Conservation (phyloP, 495 filamentous ascomycete species). For the Penicillium desertorum region DNA sequence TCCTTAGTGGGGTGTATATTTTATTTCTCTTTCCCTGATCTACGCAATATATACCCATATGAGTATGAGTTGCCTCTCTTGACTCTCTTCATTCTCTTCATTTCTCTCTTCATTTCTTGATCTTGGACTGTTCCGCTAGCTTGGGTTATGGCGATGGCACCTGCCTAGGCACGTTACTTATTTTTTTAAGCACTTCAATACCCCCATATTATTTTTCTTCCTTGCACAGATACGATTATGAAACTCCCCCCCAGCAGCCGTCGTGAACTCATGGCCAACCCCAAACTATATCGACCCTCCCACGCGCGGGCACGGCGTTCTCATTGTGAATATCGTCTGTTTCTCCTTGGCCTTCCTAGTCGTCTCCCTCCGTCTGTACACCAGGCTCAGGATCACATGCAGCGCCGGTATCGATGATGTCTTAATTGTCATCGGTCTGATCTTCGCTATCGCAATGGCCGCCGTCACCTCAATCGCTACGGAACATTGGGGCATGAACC, state of each 20-base stretch:
- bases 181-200: not conserved
- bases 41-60: not conserved
- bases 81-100: not conserved
- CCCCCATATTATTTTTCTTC: not conserved
- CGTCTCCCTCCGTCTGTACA: slow-evolving; percentile 49
- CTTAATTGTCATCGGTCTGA: slow-evolving; percentile 42
- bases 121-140: not conserved
- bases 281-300: slow-evolving; percentile 56
- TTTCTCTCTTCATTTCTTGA: not conserved
- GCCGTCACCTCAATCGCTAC: slow-evolving; percentile 43
- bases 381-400: slow-evolving; percentile 45
- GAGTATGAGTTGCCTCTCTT: not conserved
- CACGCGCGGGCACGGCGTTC: slow-evolving; percentile 47
- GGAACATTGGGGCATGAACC: slow-evolving; percentile 51
- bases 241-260: slow-evolving; percentile 47
- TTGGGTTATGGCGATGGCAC: not conserved
- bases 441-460: slow-evolving; percentile 44
- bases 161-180: not conserved
- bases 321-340: slow-evolving; percentile 45
- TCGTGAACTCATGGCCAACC: slow-evolving; percentile 51
- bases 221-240: slow-evolving; percentile 24
- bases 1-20: not conserved
- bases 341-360: slow-evolving; percentile 40
- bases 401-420: slow-evolving; percentile 51
- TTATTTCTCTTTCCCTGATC: not conserved